Conservation (phyloP, 2,329 filamentous ascomycete species). For the Paraconiothyrium sp. region DNA sequence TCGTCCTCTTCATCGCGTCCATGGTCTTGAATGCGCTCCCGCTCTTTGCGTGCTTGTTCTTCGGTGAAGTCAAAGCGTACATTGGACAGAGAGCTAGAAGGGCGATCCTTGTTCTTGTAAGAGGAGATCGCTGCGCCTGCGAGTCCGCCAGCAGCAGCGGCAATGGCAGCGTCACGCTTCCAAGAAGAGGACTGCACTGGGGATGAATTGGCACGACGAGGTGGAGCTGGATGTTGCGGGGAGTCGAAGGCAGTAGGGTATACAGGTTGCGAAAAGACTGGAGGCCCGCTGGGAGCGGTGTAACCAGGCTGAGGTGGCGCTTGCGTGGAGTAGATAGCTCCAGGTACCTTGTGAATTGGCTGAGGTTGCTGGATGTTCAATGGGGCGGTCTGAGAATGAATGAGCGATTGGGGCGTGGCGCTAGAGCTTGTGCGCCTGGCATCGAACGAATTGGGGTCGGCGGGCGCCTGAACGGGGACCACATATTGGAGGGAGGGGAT, state of each 20-base stretch:
- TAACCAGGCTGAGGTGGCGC: conserved; percentile 52
- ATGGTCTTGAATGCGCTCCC: conserved; percentile 47
- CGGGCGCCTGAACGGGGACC: conserved; percentile 69
- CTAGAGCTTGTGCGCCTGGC: conserved; percentile 61
- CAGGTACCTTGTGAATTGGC: conserved; percentile 77
- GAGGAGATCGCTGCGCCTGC: conserved; percentile 53
- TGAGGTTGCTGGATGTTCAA: conserved; percentile 86
- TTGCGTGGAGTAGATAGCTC: conserved; percentile 68
- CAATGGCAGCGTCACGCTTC: conserved; percentile 55
- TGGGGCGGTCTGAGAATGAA: conserved; percentile 53
- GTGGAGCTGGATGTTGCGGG: conserved; percentile 36
- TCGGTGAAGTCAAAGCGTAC: conserved; percentile 68
- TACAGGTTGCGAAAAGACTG: conserved; percentile 49
- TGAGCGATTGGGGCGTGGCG: conserved; percentile 49
- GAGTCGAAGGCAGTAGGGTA: conserved; percentile 32
- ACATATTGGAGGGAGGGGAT: conserved; percentile 68
- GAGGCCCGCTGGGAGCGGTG: conserved; percentile 51
- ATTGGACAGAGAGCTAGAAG: conserved; percentile 50
- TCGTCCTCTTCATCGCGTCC: conserved; percentile 39
- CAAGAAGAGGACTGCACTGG: conserved; percentile 53
- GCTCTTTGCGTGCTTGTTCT: conserved; percentile 61
- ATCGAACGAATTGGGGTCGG: conserved; percentile 71
- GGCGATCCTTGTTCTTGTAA: conserved; percentile 38
- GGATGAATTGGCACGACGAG: conserved; percentile 58
- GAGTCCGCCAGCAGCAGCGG: conserved; percentile 54